phyloP scores from a whole-genome alignment of 2,329 filamentous ascomycete genomes.

The Diaporthe ilicicola region DNA sequence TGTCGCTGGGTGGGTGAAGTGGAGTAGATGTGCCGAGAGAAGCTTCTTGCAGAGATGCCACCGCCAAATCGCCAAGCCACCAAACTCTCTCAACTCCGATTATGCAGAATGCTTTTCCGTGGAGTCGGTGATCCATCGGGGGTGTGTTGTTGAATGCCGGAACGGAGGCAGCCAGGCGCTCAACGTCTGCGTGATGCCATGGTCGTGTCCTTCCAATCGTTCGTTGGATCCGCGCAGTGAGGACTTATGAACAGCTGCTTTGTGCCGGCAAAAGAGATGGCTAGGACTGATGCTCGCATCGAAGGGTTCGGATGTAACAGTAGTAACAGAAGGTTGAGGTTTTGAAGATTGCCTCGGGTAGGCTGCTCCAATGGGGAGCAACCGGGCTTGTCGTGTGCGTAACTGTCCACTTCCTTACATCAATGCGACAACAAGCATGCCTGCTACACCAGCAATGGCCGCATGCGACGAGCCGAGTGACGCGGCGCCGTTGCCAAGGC shows the following conservation, averaged over 20 bases:
- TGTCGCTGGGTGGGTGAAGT: conserved; percentile 4
- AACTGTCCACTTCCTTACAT: conserved; percentile 49
- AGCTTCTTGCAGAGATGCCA: conserved; percentile 17
- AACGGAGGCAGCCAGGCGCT: conserved; percentile 27
- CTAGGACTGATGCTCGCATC: conserved; percentile 42
- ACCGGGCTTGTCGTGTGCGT: not conserved
- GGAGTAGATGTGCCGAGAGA: not conserved
- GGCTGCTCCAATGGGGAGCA: not conserved
- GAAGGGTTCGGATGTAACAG: conserved; percentile 37
- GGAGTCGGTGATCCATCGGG: conserved; percentile 1
- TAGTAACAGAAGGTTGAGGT: conserved; percentile 13
- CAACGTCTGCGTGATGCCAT: conserved; percentile 25
- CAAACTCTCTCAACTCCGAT: conserved; percentile 31
- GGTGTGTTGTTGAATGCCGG: conserved; percentile 21
- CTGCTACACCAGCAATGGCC: conserved; percentile 58
- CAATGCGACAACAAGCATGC: conserved; percentile 59
- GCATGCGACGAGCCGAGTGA: conserved; percentile 54
- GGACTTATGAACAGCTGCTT: conserved; percentile 20
- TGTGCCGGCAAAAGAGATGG: conserved; percentile 39
- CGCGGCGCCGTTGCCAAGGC: conserved; percentile 41
- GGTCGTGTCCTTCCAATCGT: conserved; percentile 11
- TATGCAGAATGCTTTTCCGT: conserved; percentile 27
- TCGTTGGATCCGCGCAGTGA: not conserved
- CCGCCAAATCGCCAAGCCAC: conserved; percentile 27
- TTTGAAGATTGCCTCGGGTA: not conserved